A percentile compares a stretch with the other conserved stretches of the same genome.
Evolutionary conservation across 2,329 filamentous ascomycete species (phyloP).

Genomic region (Aureobasidium musti): DNA sequence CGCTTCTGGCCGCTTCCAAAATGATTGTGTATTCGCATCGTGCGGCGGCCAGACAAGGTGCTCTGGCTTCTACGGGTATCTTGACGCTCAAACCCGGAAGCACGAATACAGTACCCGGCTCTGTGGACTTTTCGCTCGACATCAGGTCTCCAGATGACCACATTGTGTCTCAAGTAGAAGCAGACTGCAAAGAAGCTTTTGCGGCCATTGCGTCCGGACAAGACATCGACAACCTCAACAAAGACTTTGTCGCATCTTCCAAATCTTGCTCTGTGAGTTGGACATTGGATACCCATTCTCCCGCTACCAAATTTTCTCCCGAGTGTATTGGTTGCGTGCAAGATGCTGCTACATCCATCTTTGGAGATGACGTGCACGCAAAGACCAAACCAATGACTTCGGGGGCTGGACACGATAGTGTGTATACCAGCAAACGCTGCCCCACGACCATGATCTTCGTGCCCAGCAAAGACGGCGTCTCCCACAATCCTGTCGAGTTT

Average conservation of each 20-base stretch:
- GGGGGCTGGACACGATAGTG: conserved; percentile 64
- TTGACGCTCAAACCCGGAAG: conserved; percentile 66
- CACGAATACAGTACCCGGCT: conserved; percentile 72
- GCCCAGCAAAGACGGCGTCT: conserved; percentile 51
- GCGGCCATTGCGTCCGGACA: conserved; percentile 60
- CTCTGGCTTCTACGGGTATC: conserved; percentile 70
- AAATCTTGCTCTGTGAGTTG: conserved; percentile 57
- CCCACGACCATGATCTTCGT: conserved; percentile 55
- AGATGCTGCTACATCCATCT: conserved; percentile 59
- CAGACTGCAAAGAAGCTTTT: conserved; percentile 60
- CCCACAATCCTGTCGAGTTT: conserved; percentile 52
- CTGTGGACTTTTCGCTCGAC: conserved; percentile 68
- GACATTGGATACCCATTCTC: conserved; percentile 62
- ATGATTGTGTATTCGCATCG: conserved; percentile 68
- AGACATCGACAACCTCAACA: conserved; percentile 52
- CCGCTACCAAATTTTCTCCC: conserved; percentile 64
- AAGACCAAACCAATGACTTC: conserved; percentile 58
- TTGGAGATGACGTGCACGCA: conserved; percentile 52
- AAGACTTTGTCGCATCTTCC: conserved; percentile 45
- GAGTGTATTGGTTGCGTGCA: conserved; percentile 68
- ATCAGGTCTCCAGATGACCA: conserved; percentile 62
- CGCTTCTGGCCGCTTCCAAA: conserved; percentile 65
- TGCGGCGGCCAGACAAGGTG: conserved; percentile 60
- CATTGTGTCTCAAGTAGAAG: conserved; percentile 60
- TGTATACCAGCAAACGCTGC: conserved; percentile 48